Base-by-base conservation (phyloP, 2,329 filamentous ascomycete species). In the Zasmidium citrigriseum region DNA sequence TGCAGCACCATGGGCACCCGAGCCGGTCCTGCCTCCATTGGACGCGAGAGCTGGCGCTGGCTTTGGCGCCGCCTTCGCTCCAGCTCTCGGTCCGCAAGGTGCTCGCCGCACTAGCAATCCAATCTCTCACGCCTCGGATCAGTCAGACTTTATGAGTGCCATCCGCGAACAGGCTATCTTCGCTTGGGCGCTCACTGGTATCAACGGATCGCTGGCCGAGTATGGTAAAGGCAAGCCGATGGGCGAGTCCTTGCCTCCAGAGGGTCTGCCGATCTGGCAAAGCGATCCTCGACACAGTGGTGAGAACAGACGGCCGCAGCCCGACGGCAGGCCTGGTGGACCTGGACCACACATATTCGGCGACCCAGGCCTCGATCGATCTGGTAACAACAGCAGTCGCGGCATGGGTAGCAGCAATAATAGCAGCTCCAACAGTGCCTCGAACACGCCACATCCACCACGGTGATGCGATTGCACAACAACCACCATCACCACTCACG, bases 121-220 rank as follows among this genome's bases (percentile, higher is more conserved):
- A 12, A 21, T 38, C 14, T 12, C 54, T 23, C 52, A 80, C 62
- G 84, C 85, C 38, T 78, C 82, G 18, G 64, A 65, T 25, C 70
- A 81, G 48, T 81, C 85, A 23, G 82, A 86, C 54, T 85, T 95
- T 67, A 91, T 95, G 89, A 82, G 83, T 55, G 89, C 88, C 2
- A 96, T 96, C 64, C 86, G 89, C 57, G 90, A 95, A 54, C 89
- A 93, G 49, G 90, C 89, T 1, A 89, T 95, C n/a, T 95, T 96
- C 71, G 90, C 90, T 10, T 96, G 90, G 90, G 88, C 87, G 1
- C 76, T 93, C 11, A 85, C 87, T 22, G 90, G 90, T 21, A 93
- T 93, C 77, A 93, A 95, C 71, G 88, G 88, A 14, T 87, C 85
- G 44, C 76, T 93, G 54, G 85, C 86, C 16, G 80, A 83, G 2